Base-by-base conservation (phyloP, 352 stramenopile species). In the Aphanomyces invadans region DNA sequence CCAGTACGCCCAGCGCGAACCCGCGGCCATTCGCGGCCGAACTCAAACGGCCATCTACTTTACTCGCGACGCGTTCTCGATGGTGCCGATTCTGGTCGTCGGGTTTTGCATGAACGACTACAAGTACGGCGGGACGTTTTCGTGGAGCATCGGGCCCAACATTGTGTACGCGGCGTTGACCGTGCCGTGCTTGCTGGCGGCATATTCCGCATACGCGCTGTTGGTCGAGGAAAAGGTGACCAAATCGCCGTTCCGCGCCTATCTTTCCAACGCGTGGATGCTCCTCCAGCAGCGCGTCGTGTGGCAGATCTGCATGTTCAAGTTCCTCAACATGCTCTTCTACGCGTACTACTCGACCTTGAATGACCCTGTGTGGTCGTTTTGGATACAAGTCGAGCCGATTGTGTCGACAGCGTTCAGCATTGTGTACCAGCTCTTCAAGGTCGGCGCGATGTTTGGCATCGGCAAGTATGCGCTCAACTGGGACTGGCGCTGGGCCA, bases 361-460 rank as follows among this genome's bases (percentile, higher is more conserved):
- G 36, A 42, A 42, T 15, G 36, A 42, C 36, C 36, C 36, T 7
- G 15, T 42, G 36, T 42, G 71, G 0, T 81, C 73, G 9, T 80
- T 74, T 55, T 79, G 78, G 57, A 84, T 87, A 54, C 78, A 86
- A 46, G 33, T 77, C 3, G 78, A 75, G 49, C 84, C 74, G 77
- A 75, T 83, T 5, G 73, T 84, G 32, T 77, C 72, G 4, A 86
- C 79, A 11, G 74, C 77, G 28, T 81, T 86, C 62, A 84, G 83
- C 65, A 65, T 42, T 42, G 36, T 42, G 36, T 42, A 42, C 36
- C 36, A 42, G 36, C 36, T 63, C 36, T 33, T 63, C 19, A 26
- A 48, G 31, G 70, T 76, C 28, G 15, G 29, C 31, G 74, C 73
- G n/a, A 65, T 86, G 17, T 73, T 74, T 32, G 33, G 71, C 28